phyloP scores from a whole-genome alignment of 306 rosid species.

The Lathyrus tuberosus region DNA sequence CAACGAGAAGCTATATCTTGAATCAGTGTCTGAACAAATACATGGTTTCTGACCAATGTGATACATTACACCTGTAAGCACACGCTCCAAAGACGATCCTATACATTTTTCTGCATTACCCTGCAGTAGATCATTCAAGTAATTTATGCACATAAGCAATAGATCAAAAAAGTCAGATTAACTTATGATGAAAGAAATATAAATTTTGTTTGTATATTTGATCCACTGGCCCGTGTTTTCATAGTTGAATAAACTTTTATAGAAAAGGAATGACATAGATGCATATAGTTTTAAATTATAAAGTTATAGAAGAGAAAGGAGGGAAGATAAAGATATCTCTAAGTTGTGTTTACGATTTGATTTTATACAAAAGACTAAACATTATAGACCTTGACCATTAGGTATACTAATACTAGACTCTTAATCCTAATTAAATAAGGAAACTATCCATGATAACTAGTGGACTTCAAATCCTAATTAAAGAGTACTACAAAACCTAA shows the following conservation, averaged over 20 bases:
- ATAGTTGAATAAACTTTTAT: conserved; percentile 4
- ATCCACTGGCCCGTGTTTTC: conserved; percentile 19
- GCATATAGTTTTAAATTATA: not conserved
- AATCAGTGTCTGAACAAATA: conserved; percentile 60
- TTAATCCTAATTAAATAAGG: conserved; percentile 14
- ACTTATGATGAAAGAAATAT: conserved; percentile 21
- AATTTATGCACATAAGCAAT: conserved; percentile 29
- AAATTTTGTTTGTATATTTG: conserved; percentile 24
- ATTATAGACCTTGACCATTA: not conserved
- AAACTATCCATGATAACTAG: not conserved
- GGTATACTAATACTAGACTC: not conserved
- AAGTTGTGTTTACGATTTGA: conserved; percentile 2
- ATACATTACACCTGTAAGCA: conserved; percentile 61
- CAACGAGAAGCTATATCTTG: conserved; percentile 75
- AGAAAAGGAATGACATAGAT: not conserved
- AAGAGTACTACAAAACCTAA: conserved; percentile 9
- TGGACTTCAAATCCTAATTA: not conserved
- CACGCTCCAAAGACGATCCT: conserved; percentile 71
- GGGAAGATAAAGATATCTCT: not conserved
- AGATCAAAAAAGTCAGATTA: conserved; percentile 20
- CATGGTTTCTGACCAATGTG: conserved; percentile 85
- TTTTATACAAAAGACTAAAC: conserved; percentile 6
- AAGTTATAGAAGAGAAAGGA: not conserved
- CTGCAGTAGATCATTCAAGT: conserved; percentile 56
- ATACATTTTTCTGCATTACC: conserved; percentile 43